phyloP scores from a whole-genome alignment of 2,329 filamentous ascomycete species.

The Xylariaceae sp. region DNA sequence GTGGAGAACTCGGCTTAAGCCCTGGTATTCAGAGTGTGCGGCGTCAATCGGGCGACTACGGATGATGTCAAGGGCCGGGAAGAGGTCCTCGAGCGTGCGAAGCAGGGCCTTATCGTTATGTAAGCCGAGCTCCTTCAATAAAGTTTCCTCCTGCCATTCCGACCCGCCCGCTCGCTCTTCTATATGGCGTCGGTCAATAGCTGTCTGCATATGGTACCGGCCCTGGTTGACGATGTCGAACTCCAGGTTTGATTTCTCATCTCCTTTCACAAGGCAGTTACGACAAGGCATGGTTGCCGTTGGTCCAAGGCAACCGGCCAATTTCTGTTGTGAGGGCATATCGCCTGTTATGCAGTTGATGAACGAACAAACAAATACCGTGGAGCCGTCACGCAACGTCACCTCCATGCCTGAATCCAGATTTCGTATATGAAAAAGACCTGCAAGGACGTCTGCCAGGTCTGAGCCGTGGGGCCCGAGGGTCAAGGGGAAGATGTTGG shows the following conservation, averaged over 20 bases:
- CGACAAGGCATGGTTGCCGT: not conserved
- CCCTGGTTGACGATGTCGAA: not conserved
- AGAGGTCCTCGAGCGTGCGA: not conserved
- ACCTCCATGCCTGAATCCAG: not conserved
- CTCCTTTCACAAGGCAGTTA: not conserved
- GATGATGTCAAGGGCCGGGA: not conserved
- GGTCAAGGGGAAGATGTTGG: not conserved
- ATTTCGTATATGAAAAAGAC: not conserved
- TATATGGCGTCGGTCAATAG: not conserved
- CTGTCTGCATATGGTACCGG: not conserved
- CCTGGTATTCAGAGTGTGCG: not conserved
- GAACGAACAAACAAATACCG: not conserved
- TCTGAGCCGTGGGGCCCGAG: not conserved
- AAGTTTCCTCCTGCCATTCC: not conserved
- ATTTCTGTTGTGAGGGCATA: not conserved
- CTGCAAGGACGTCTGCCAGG: not conserved
- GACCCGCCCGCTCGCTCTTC: too few species aligned
- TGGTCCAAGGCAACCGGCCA: not conserved
- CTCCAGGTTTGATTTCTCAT: not conserved
- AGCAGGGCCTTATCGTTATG: not conserved
- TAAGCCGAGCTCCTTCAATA: not conserved
- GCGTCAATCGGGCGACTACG: not conserved
- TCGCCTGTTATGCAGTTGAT: not conserved
- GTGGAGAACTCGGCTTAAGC: not conserved
- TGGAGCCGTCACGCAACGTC: not conserved